Evolutionary conservation across 169 alveolate species (phyloP).

Genomic region (Eimeria maxima): DNA sequence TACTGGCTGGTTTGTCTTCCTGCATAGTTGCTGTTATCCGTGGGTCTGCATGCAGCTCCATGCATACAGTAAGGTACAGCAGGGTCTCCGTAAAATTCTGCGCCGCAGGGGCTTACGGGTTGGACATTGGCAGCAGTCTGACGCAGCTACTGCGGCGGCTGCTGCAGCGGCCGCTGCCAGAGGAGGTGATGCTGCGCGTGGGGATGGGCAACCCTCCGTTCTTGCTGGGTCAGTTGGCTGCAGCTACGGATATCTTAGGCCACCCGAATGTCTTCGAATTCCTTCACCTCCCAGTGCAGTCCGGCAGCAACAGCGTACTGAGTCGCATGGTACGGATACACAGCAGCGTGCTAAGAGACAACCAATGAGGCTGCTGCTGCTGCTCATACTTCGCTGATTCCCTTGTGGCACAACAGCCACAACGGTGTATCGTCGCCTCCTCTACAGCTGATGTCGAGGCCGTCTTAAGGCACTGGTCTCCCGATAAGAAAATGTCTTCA

Average conservation of each 20-base stretch:
- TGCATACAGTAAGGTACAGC: not conserved
- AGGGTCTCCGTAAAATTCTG: not conserved
- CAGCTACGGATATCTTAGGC: conserved; percentile 94
- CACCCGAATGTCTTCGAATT: conserved; percentile 98
- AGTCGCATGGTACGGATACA: conserved; percentile 92
- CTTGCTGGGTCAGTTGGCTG: conserved; percentile 97
- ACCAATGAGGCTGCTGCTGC: not conserved
- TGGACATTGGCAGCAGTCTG: conserved; percentile 97
- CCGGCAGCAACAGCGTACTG: conserved; percentile 97
- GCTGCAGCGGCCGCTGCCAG: conserved; percentile 74
- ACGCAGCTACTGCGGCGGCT: conserved; percentile 94
- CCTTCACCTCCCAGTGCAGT: conserved; percentile 99
- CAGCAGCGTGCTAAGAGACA: not conserved
- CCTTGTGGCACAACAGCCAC: too few relatives aligned
- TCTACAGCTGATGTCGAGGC: too few relatives aligned
- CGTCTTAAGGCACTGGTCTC: too few relatives aligned
- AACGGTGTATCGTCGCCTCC: too few relatives aligned
- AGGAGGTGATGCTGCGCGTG: conserved; percentile 92
- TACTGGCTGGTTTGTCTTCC: not conserved
- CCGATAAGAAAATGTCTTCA: too few relatives aligned
- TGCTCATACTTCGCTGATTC: not conserved
- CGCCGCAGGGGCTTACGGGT: conserved; percentile 97
- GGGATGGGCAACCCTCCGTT: conserved; percentile 99
- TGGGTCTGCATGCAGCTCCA: not conserved
- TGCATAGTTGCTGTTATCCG: not conserved